These are phyloP conservation scores for Cryphonectria japonica DNA, from an alignment of 2,329 filamentous ascomycete genomes.

Conservation along the genomic window DNA sequence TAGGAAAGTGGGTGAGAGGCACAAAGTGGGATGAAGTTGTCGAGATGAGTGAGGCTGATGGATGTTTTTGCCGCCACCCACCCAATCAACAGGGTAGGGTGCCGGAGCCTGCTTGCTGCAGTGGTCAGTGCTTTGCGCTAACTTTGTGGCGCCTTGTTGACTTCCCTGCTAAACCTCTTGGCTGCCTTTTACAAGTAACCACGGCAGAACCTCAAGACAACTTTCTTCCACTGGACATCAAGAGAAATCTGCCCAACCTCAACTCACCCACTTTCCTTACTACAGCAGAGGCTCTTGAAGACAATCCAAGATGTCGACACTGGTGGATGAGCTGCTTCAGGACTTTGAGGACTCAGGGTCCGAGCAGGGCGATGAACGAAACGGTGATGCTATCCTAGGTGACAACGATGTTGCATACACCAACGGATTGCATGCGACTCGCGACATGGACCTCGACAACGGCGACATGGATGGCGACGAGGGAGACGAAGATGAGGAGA, in stretches of 20 bases:
- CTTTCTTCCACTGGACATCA: not conserved
- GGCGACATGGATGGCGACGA: constrained; percentile 62
- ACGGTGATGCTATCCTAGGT: constrained; percentile 51
- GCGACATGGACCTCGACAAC: constrained; percentile 62
- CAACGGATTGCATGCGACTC: constrained; percentile 42
- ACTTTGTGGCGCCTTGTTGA: constrained; percentile 14
- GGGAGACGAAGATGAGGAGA: constrained; percentile 63
- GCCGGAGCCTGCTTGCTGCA: not conserved
- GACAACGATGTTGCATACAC: constrained; percentile 47
- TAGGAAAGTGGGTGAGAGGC: not conserved
- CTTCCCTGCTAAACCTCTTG: constrained; percentile 3
- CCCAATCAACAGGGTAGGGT: not conserved
- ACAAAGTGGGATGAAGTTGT: constrained; percentile 7
- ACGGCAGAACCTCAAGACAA: not conserved
- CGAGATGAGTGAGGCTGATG: constrained; percentile 13
- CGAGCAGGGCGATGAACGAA: constrained; percentile 67
- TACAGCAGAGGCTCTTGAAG: not conserved
- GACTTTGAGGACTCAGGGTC: constrained; percentile 88
- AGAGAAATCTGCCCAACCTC: not conserved
- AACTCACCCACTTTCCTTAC: not conserved
- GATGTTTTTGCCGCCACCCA: constrained; percentile 20
- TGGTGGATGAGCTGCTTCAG: constrained; percentile 89
- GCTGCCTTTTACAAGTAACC: not conserved
- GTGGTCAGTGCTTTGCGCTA: constrained; percentile 22
- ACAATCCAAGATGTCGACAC: constrained; percentile 71